phyloP scores from a whole-genome alignment of 139 green algal species.

The Chlorokybus atmophyticus region DNA sequence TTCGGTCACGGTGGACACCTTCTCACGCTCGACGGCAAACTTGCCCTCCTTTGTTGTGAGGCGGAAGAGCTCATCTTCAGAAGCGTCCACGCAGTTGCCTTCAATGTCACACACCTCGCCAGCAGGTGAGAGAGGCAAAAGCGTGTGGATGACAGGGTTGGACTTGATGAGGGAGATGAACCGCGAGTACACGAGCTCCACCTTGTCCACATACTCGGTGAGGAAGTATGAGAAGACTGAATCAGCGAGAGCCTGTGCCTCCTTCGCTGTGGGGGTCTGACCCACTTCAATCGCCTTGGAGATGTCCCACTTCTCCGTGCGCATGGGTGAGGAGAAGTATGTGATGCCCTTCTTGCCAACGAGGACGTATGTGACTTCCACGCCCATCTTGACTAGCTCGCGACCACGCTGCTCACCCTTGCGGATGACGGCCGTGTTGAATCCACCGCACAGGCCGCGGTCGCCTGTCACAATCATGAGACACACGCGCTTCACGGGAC shows the following conservation, averaged over 20 bases:
- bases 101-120: conserved; percentile 88
- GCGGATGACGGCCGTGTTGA: conserved; percentile 95
- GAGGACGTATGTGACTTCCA: conserved; percentile 66
- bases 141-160: conserved; percentile 81
- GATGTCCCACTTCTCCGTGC: conserved; percentile 64
- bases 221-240: conserved; percentile 95
- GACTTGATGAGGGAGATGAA: conserved; percentile 93
- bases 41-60: conserved; percentile 74
- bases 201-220: conserved; percentile 86
- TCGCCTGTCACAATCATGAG: conserved; percentile 85
- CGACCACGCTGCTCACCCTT: conserved; percentile 64
- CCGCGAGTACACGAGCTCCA: conserved; percentile 95
- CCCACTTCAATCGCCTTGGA: conserved; percentile 64
- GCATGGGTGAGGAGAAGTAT: conserved; percentile 66
- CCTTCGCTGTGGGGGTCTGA: conserved; percentile 77
- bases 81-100: conserved; percentile 89
- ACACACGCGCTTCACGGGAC: conserved; percentile 86
- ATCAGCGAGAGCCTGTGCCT: conserved; percentile 92
- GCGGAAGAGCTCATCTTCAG: conserved; percentile 95
- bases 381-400: conserved; percentile 73
- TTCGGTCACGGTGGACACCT: conserved; percentile 38
- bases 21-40: conserved; percentile 75
- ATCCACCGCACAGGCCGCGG: conserved; percentile 95
- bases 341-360: conserved; percentile 83
- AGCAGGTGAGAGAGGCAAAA: conserved; percentile 75